Evolutionary conservation across 2,329 filamentous ascomycete genomes (phyloP).

Genomic region (Colletotrichum brevisporum): DNA sequence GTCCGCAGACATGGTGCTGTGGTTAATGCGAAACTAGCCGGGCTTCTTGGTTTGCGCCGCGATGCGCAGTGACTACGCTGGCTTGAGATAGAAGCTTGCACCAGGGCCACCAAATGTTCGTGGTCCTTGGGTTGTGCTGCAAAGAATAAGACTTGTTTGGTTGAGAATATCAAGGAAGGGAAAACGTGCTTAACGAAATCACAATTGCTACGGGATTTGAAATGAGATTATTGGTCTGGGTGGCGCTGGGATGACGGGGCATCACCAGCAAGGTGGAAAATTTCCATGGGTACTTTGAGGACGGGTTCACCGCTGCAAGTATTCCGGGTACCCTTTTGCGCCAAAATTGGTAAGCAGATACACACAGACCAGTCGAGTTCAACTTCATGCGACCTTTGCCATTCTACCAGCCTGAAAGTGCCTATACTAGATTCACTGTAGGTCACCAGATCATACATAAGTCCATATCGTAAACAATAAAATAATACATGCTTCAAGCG

Average conservation of each 20-base stretch:
- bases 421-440: no score
- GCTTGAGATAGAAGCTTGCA: not conserved
- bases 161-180: not conserved
- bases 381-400: not conserved
- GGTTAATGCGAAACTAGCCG: not conserved
- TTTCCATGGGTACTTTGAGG: constrained; percentile 23
- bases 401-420: no score
- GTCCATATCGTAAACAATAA: no score
- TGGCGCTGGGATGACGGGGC: constrained; percentile 26
- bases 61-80: not conserved
- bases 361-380: constrained; percentile 30
- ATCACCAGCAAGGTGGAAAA: constrained; percentile 32
- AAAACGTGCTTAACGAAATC: no score
- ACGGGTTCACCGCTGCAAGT: constrained; percentile 18
- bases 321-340: constrained; percentile 11
- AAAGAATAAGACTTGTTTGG: not conserved
- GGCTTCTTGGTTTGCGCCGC: not conserved
- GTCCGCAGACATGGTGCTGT: constrained; percentile 37
- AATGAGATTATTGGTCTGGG: constrained; percentile 11
- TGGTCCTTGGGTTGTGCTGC: no score
- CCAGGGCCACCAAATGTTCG: no score
- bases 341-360: constrained; percentile 40
- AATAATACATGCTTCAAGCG: no score
- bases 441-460: no score
- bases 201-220: constrained; percentile 11